Conservation (phyloP, 305 asterid genomes). For the Fraxinus platypoda region DNA sequence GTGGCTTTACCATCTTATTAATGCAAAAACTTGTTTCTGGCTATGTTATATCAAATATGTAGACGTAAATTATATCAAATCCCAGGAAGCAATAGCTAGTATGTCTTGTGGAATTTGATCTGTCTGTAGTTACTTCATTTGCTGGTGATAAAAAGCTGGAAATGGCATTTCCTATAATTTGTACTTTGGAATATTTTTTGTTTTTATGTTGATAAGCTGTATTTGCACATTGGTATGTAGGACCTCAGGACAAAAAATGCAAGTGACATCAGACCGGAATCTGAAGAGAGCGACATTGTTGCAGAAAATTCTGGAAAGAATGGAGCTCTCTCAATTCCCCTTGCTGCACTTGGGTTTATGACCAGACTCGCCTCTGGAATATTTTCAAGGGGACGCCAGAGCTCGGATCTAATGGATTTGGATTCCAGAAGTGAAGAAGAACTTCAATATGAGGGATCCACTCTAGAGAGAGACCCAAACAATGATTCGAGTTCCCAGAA, state of each 20-base stretch:
- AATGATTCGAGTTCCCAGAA: conserved; percentile 51
- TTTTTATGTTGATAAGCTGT: conserved; percentile 16
- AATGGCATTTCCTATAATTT: neutral
- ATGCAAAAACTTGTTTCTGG: neutral
- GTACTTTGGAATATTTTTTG: conserved; percentile 4
- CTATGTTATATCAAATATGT: conserved; percentile 2
- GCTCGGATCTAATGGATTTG: conserved; percentile 35
- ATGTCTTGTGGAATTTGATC: conserved; percentile 6
- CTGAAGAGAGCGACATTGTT: conserved; percentile 38
- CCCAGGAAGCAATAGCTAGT: neutral
- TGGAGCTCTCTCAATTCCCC: conserved; percentile 81
- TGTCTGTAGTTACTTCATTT: neutral
- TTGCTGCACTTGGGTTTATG: conserved; percentile 86
- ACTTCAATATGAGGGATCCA: conserved; percentile 42
- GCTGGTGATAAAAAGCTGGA: neutral
- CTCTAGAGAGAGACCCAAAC: conserved; percentile 31
- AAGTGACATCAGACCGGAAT: conserved; percentile 43
- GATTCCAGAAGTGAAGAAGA: conserved; percentile 61
- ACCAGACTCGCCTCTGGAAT: conserved; percentile 87
- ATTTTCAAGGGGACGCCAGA: conserved; percentile 71
- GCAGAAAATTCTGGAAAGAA: conserved; percentile 58
- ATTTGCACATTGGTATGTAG: conserved; percentile 34
- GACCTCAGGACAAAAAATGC: conserved; percentile 42
- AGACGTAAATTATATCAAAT: neutral
- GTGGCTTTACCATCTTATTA: neutral